Conservation (phyloP, 768 basidiomycete genomes). For the Naganishia vaughanmartiniae region DNA sequence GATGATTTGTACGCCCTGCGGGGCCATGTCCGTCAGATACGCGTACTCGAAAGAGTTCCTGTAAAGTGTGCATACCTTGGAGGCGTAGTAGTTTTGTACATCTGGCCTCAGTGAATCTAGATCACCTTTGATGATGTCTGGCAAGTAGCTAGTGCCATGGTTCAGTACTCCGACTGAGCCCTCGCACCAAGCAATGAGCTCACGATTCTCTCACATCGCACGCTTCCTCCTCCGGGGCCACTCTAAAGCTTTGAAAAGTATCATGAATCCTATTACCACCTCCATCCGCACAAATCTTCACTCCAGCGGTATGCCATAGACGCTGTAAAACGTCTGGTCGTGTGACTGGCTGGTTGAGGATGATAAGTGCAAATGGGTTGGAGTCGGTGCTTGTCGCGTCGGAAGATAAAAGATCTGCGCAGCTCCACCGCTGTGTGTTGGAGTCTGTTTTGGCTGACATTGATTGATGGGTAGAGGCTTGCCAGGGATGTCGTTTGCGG, state of each 20-base stretch:
- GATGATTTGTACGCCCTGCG: conserved; percentile 66
- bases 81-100: conserved; percentile 67
- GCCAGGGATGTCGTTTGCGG: too few relatives aligned
- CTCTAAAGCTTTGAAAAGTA: conserved; percentile 30
- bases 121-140: conserved; percentile 89
- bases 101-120: conserved; percentile 80
- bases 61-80: conserved; percentile 54
- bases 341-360: conserved; percentile 87
- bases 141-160: conserved; percentile 62
- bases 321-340: conserved; percentile 59
- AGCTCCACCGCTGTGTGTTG: conserved; percentile 8
- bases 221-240: background rate
- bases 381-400: background rate
- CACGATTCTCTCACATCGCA: conserved; percentile 7
- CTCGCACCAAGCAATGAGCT: background rate
- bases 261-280: conserved; percentile 83
- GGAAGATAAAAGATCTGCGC: background rate
- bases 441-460: background rate
- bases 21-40: background rate
- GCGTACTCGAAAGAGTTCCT: background rate
- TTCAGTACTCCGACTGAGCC: too few relatives aligned
- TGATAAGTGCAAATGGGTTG: conserved; percentile 58
- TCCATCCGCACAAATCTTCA: conserved; percentile 77
- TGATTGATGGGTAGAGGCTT: too few relatives aligned
- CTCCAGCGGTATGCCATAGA: conserved; percentile 58